Evolutionary conservation across 345 rosid species (phyloP).

Genomic region (Theobroma cacao): DNA sequence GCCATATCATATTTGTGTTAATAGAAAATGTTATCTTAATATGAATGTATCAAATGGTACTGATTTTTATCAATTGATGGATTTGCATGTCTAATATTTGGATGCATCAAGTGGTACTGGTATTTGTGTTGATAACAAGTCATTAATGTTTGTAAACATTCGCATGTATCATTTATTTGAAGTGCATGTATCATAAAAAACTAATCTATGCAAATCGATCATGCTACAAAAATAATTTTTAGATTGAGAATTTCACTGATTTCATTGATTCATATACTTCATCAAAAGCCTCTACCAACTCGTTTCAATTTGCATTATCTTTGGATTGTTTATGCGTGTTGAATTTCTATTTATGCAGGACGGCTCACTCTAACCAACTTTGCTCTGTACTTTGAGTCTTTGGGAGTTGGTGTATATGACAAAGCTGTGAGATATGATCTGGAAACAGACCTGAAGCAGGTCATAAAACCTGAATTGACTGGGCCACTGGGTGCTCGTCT

Average conservation of each 20-base stretch:
- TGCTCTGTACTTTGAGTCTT: conserved; percentile 83
- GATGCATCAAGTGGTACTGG: neutral
- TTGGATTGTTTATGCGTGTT: conserved; percentile 16
- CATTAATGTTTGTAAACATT: neutral
- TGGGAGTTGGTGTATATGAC: conserved; percentile 81
- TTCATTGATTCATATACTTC: neutral
- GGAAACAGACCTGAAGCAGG: conserved; percentile 69
- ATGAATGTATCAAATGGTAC: neutral
- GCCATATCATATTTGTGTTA: neutral
- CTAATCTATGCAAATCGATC: neutral
- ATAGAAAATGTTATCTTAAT: conserved; percentile 1
- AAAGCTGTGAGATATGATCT: conserved; percentile 83
- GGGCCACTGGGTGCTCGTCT: conserved; percentile 97
- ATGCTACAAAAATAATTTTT: neutral
- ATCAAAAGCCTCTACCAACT: conserved; percentile 5
- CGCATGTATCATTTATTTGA: neutral
- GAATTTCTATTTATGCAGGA: conserved; percentile 49
- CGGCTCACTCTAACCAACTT: conserved; percentile 77
- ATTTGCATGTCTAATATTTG: neutral
- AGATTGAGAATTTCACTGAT: neutral
- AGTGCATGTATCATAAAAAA: neutral
- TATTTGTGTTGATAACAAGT: neutral
- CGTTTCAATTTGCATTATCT: neutral
- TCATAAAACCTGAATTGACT: conserved; percentile 85
- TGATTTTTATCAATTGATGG: neutral